Evolutionary conservation across 371 early-diverging fungal species (phyloP).

Genomic region (Smittium culicis): DNA sequence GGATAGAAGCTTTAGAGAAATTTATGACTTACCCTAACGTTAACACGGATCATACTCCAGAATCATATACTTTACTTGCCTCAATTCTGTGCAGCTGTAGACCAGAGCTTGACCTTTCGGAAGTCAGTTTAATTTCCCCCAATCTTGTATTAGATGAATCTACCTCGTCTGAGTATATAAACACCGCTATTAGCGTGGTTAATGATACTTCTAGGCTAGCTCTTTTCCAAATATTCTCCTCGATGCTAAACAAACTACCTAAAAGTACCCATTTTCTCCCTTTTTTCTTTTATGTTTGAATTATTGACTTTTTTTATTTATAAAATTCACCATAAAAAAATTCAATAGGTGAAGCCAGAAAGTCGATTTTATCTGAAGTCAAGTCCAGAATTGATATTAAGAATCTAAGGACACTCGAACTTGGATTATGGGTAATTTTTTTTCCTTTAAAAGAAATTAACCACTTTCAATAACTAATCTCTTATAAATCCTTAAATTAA

Average conservation of each 20-base stretch:
- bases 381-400: not conserved
- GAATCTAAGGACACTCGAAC: not conserved
- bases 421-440: not conserved
- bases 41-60: not conserved
- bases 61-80: not conserved
- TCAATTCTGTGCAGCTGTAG: not conserved
- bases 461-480: too few species aligned
- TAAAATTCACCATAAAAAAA: too few species aligned
- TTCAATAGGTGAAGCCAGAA: not conserved
- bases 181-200: not conserved
- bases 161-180: not conserved
- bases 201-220: not conserved
- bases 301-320: too few species aligned
- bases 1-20: not conserved
- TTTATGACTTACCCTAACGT: not conserved
- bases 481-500: too few species aligned
- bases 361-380: not conserved
- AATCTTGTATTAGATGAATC: not conserved
- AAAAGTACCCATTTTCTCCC: too few species aligned
- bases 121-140: not conserved
- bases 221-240: not conserved
- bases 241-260: not conserved
- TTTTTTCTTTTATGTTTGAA: too few species aligned
- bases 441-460: too few species aligned
- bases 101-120: not conserved